phyloP scores from a whole-genome alignment of 129 eudicot species.

The Artemisia annua region DNA sequence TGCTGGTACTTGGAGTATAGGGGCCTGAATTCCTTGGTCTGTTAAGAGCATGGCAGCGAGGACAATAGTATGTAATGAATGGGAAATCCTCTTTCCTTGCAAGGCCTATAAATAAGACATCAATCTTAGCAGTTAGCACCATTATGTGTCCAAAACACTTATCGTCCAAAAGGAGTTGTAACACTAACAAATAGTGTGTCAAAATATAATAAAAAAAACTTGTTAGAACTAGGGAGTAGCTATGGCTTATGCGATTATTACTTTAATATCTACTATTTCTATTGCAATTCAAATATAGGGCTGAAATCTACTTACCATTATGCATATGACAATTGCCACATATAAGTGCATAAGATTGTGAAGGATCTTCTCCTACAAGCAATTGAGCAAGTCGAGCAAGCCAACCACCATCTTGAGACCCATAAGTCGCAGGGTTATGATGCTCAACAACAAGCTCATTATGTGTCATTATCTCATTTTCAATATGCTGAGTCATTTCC shows the following conservation, averaged over 20 bases:
- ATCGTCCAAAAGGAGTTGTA: no score
- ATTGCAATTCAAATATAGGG: no score
- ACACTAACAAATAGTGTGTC: no score
- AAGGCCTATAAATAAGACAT: constrained; percentile 54
- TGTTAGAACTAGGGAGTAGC: no score
- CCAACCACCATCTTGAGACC: background rate
- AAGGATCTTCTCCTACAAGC: no score
- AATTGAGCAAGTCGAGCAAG: no score
- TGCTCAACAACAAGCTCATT: constrained; percentile 70
- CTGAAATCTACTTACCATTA: no score
- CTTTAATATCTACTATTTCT: no score
- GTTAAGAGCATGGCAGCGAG: constrained; percentile 81
- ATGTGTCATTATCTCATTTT: constrained; percentile 41
- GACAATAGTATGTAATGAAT: constrained; percentile 68
- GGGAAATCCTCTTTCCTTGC: constrained; percentile 94
- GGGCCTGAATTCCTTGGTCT: constrained; percentile 54
- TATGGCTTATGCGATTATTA: no score
- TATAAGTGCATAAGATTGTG: no score
- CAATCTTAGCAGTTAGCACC: background rate
- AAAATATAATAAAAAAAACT: no score
- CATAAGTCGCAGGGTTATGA: constrained; percentile 44
- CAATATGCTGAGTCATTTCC: constrained; percentile 39
- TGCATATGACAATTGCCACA: no score
- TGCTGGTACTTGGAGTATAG: constrained; percentile 33
- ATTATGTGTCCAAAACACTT: background rate